A percentile compares a stretch with the other conserved stretches of the same genome.
These are phyloP conservation scores for Leccinum glutinopallens DNA, from an alignment of 1,284 basidiomycete genomes.

Conservation along the genomic window DNA sequence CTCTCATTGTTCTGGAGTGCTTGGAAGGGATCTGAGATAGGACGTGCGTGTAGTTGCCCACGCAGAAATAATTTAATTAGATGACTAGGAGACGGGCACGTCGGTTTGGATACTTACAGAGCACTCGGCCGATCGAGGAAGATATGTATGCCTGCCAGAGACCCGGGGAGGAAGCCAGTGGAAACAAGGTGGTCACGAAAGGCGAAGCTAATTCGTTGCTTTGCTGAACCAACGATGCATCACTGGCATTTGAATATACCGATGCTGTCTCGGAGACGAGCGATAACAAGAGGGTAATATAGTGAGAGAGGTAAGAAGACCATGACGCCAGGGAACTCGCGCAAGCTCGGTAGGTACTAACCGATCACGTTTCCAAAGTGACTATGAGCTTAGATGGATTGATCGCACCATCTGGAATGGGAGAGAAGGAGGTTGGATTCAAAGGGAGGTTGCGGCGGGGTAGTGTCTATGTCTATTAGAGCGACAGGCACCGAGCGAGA, in stretches of 20 bases:
- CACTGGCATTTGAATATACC: conserved; percentile 50
- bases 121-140: conserved; percentile 77
- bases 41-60: conserved; percentile 63
- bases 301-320: conserved; percentile 58
- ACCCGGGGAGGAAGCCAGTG: conserved; percentile 52
- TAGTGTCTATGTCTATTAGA: conserved; percentile 39
- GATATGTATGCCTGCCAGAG: conserved; percentile 57
- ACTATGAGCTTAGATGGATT: conserved; percentile 65
- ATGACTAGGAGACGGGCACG: not conserved
- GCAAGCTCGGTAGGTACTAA: conserved; percentile 58
- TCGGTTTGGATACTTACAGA: conserved; percentile 54
- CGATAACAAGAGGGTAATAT: conserved; percentile 47
- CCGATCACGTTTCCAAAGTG: conserved; percentile 68
- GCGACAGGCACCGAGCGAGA: conserved; percentile 43
- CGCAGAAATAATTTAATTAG: conserved; percentile 8
- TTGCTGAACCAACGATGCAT: conserved; percentile 29
- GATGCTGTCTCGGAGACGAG: conserved; percentile 49
- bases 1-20: conserved; percentile 48
- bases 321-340: conserved; percentile 66
- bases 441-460: conserved; percentile 53
- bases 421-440: conserved; percentile 64
- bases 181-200: conserved; percentile 64
- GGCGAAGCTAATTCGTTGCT: conserved; percentile 38
- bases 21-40: conserved; percentile 63
- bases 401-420: conserved; percentile 47